Base-by-base conservation (phyloP, 2,329 filamentous ascomycete genomes). In the Phialemoniopsis sp. region DNA sequence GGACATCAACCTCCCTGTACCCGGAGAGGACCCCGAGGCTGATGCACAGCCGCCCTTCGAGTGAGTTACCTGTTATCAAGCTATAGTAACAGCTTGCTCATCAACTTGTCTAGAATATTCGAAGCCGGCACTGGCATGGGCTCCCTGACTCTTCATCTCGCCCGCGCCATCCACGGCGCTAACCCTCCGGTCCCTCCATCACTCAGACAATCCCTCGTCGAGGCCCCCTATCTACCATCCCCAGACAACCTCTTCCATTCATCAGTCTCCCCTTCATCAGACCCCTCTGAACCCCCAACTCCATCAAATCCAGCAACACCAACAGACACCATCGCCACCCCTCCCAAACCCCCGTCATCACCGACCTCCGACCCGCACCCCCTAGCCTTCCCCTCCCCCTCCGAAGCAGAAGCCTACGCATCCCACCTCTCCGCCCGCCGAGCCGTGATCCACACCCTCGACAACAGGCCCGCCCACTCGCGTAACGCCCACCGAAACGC, bases 81-180 rank as follows among this genome's bases (percentile, higher is more conserved):
- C 21, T 10, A 26, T 10, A 26, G 6, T 6, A 26, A 6, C 6
- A 26, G 6, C 21, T 6, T 26, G 10, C 21, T 26, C 21, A 26
- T 26, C 10, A 6, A 26, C 6, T 10, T 10, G 6, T 10, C 6
- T 10, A 26, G 21, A 10, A 86, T 93, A 33, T 80, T 93, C 38
- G 88, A 93, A 61, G 87, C 87, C 34, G 87, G 88, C 13, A 93
- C 87, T 4, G 88, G 87, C n/a, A 86, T 90, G 68, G 88, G 87
- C 42, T 82, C 83, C 28, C 62, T 93, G 42, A 91, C 87, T 1
- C 62, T 93, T 5, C 78, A 90, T 53, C 70, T 93, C 16, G 81
- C 86, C 21, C 76, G 85, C 38, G 85, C 86, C 3, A 78, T 93
- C 34, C 84, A 90, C 55, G 86, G 78, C 33, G 84, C 80, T 14